phyloP scores from a whole-genome alignment of 2,329 filamentous ascomycete species.

The Epichloe sp. region DNA sequence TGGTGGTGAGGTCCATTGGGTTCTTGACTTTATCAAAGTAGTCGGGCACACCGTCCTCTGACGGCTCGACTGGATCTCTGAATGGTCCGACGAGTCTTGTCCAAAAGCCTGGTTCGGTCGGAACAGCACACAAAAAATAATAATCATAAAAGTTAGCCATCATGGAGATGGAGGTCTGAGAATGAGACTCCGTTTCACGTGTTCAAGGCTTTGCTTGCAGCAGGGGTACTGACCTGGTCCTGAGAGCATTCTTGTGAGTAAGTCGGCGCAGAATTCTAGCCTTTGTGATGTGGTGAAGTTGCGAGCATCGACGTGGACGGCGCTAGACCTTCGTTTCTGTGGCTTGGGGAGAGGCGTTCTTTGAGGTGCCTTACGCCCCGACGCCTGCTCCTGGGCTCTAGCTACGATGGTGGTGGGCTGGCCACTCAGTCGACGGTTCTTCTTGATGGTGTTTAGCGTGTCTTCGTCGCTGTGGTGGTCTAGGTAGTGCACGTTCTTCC shows the following conservation, averaged over 20 bases:
- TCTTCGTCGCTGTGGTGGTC: conserved; percentile 5
- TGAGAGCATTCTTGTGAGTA: conserved; percentile 46
- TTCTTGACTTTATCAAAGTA: conserved; percentile 47
- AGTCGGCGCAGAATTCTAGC: conserved; percentile 44
- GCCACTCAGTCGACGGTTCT: conserved; percentile 27
- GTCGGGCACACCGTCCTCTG: conserved; percentile 44
- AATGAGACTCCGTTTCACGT: not conserved
- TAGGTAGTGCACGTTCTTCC: conserved; percentile 37
- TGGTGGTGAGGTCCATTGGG: conserved; percentile 49
- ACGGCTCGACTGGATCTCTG: conserved; percentile 44
- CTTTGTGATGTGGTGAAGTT: conserved; percentile 29
- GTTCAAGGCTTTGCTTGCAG: not conserved
- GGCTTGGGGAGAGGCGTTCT: conserved; percentile 21
- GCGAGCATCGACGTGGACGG: conserved; percentile 17
- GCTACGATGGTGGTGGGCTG: conserved; percentile 5
- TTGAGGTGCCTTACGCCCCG: conserved; percentile 15
- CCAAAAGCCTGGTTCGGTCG: conserved; percentile 41
- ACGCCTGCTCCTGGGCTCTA: conserved; percentile 11
- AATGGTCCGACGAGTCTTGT: conserved; percentile 52
- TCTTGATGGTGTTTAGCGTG: conserved; percentile 17
- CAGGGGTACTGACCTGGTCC: conserved; percentile 35
- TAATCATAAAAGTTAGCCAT: not conserved
- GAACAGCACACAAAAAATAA: not conserved
- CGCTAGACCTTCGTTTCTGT: conserved; percentile 22
- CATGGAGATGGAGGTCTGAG: not conserved